Conservation (phyloP, 2,329 filamentous ascomycete species). For the Alternaria panax region DNA sequence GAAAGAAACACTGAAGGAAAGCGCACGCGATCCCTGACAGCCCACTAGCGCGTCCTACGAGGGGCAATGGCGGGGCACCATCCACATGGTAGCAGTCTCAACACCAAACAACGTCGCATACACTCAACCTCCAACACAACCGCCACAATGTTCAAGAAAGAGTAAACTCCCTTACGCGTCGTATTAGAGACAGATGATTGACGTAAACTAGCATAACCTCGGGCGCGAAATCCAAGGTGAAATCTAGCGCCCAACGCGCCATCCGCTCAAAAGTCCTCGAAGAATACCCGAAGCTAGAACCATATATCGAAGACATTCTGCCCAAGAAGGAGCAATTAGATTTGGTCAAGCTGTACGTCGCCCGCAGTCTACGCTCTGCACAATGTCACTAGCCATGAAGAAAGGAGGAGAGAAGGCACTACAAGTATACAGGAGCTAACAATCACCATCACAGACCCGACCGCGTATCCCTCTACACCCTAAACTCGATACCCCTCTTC, state of each 20-base stretch:
- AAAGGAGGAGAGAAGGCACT: no score
- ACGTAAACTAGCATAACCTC: conserved; percentile 67
- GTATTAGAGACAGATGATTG: background rate
- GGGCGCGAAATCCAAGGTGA: conserved; percentile 91
- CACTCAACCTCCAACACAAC: background rate
- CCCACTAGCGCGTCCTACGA: conserved; percentile 17
- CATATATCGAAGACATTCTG: conserved; percentile 90
- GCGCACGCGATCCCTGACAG: background rate
- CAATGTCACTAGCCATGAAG: no score
- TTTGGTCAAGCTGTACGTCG: conserved; percentile 78
- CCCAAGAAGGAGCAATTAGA: conserved; percentile 94
- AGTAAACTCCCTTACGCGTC: conserved; percentile 24
- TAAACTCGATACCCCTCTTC: conserved; percentile 82
- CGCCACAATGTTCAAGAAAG: conserved; percentile 49
- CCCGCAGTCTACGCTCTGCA: no score
- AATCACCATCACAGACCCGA: conserved; percentile 67
- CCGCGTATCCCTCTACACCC: conserved; percentile 85
- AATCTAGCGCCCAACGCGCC: conserved; percentile 89
- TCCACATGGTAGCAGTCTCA: conserved; percentile 10
- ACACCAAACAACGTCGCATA: conserved; percentile 5
- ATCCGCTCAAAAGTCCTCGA: conserved; percentile 83
- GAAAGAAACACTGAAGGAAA: background rate
- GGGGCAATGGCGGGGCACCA: conserved; percentile 17
- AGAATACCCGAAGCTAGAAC: conserved; percentile 84
- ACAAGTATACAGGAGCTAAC: conserved; percentile 20